Evolutionary conservation across 2,329 filamentous ascomycete genomes (phyloP).

Genomic region (Talaromyces sp.): DNA sequence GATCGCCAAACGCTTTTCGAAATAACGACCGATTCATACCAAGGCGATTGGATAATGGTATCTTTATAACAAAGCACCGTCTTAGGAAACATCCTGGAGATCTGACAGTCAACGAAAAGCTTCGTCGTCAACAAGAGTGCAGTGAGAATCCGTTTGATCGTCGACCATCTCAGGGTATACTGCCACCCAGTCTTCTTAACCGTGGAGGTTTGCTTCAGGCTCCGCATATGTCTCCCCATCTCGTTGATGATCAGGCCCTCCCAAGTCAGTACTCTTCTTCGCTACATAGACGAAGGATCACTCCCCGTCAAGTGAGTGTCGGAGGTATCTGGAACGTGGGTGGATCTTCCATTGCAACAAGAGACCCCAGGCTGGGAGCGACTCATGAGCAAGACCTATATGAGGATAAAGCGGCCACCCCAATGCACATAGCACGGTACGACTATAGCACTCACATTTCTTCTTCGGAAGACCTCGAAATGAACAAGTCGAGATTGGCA

Average conservation of each 20-base stretch:
- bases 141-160: conserved; percentile 51
- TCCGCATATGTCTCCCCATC: conserved; percentile 29
- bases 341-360: conserved; percentile 55
- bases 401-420: conserved; percentile 69
- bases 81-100: conserved; percentile 45
- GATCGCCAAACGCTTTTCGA: neutral
- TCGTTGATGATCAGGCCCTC: conserved; percentile 24
- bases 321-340: conserved; percentile 75
- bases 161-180: conserved; percentile 24
- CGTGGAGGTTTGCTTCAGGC: conserved; percentile 14
- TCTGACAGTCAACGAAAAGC: conserved; percentile 43
- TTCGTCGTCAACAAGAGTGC: conserved; percentile 39
- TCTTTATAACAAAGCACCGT: conserved; percentile 47
- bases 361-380: conserved; percentile 40
- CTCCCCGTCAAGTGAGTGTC: conserved; percentile 52
- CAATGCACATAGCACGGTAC: conserved; percentile 55
- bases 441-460: conserved; percentile 39
- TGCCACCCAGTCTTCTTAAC: conserved; percentile 11
- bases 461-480: conserved; percentile 58
- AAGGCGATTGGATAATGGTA: conserved; percentile 35
- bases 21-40: conserved; percentile 55
- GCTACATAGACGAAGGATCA: conserved; percentile 11
- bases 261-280: conserved; percentile 10
- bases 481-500: conserved; percentile 70
- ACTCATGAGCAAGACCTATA: conserved; percentile 60